A percentile compares a stretch with the other conserved stretches of the same genome.
Evolutionary conservation across 495 filamentous ascomycete species (phyloP).

Genomic region (Clohesyomyces aquaticus): DNA sequence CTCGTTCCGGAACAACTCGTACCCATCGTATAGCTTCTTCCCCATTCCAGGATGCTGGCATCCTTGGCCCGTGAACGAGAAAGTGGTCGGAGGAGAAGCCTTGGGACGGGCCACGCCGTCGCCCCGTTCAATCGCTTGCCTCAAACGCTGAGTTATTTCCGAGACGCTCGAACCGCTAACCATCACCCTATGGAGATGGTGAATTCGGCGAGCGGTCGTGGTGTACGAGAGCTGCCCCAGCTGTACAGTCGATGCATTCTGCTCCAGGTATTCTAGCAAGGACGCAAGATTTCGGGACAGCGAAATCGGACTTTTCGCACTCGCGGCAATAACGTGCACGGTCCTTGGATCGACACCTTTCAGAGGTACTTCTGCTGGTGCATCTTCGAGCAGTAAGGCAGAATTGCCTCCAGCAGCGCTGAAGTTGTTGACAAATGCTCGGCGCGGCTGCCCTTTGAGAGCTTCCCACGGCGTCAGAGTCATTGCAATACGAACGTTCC

Average conservation of each 20-base stretch:
- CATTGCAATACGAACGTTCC: conserved; percentile 18
- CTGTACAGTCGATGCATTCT: conserved; percentile 43
- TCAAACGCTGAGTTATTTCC: background rate
- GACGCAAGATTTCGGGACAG: conserved; percentile 47
- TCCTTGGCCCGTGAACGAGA: conserved; percentile 34
- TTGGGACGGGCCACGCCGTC: conserved; percentile 35
- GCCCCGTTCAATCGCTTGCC: conserved; percentile 18
- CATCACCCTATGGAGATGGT: conserved; percentile 29
- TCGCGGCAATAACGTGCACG: conserved; percentile 42
- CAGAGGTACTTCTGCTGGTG: conserved; percentile 26
- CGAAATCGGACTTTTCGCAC: conserved; percentile 48
- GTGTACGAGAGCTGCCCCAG: conserved; percentile 52
- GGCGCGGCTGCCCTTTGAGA: conserved; percentile 1
- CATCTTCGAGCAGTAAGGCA: conserved; percentile 49
- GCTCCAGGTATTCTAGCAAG: conserved; percentile 45
- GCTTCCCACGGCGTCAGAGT: conserved; percentile 5
- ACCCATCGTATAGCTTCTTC: conserved; percentile 48
- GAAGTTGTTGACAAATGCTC: conserved; percentile 42
- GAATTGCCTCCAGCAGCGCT: conserved; percentile 43
- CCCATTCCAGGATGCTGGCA: conserved; percentile 33
- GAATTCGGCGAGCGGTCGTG: conserved; percentile 39
- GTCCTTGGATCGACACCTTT: conserved; percentile 40
- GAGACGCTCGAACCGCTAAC: conserved; percentile 45
- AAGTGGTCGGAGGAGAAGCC: conserved; percentile 38
- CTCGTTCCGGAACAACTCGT: conserved; percentile 40